These are phyloP conservation scores for Eucalyptus sp. DNA, from an alignment of 345 rosid species.

Conservation along the genomic window DNA sequence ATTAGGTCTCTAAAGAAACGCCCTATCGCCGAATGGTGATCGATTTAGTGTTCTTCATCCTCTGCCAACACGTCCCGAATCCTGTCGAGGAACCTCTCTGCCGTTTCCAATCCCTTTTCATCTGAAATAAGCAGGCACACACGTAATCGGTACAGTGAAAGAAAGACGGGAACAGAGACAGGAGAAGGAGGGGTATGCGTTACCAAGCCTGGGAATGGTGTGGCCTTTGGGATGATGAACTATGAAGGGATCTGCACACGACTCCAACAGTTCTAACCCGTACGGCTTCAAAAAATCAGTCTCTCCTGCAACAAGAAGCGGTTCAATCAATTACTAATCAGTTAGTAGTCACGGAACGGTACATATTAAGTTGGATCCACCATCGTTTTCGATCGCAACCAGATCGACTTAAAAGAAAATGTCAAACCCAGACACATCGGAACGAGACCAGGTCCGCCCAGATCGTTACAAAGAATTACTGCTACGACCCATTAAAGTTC, in stretches of 20 bases:
- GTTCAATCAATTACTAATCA: not conserved
- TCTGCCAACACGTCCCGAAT: conserved; percentile 18
- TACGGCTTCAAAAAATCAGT: conserved; percentile 62
- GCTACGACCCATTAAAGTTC: not conserved
- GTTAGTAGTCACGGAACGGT: not conserved
- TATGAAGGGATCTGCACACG: conserved; percentile 40
- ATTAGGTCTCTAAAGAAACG: not conserved
- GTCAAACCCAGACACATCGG: not conserved
- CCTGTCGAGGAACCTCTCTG: conserved; percentile 31
- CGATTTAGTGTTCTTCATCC: not conserved
- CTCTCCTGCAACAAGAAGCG: conserved; percentile 47
- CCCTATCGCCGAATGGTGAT: not conserved
- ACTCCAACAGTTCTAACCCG: conserved; percentile 43
- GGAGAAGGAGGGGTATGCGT: not conserved
- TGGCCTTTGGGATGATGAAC: conserved; percentile 92
- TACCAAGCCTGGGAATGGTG: conserved; percentile 81
- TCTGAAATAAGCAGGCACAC: conserved; percentile 14
- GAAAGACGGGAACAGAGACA: not conserved
- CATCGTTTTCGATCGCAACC: not conserved
- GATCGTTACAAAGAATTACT: not conserved
- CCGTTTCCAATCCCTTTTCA: conserved; percentile 37
- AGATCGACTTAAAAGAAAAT: not conserved
- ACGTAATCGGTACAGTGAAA: not conserved
- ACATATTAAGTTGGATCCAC: not conserved
- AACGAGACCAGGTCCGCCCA: not conserved